Evolutionary conservation across 2,329 filamentous ascomycete genomes (phyloP).

Genomic region (Venturia aucupariae): DNA sequence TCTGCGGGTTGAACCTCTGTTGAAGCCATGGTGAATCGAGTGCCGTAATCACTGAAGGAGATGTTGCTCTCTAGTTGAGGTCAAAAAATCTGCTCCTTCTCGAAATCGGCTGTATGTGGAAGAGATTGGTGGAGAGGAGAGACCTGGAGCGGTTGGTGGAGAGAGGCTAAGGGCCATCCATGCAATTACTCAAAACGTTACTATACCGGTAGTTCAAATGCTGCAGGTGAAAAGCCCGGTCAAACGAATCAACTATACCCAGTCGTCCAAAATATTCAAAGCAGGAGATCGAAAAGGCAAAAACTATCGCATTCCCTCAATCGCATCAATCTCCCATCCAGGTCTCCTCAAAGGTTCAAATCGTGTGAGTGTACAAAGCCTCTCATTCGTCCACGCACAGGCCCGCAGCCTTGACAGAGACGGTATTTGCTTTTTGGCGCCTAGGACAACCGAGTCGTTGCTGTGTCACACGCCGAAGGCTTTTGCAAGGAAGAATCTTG

Average conservation of each 20-base stretch:
- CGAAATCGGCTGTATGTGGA: background rate
- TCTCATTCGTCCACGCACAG: background rate
- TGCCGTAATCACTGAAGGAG: background rate
- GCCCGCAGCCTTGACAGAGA: constrained; percentile 2
- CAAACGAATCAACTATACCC: background rate
- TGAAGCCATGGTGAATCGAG: background rate
- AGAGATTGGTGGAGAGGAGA: background rate
- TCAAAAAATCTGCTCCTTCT: background rate
- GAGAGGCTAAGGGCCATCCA: background rate
- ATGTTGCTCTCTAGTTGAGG: background rate
- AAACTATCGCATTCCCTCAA: background rate
- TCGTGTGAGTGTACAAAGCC: background rate
- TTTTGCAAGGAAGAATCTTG: constrained; percentile 1
- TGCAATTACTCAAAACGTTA: background rate
- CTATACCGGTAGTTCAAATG: background rate
- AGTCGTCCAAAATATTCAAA: background rate
- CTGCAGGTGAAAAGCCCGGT: background rate
- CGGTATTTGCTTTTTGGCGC: background rate
- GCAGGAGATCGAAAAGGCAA: background rate
- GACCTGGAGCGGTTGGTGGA: constrained; percentile 1
- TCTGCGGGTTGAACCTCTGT: constrained; percentile 26
- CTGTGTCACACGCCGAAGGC: background rate
- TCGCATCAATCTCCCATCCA: background rate
- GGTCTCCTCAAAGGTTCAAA: background rate
- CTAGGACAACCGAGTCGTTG: background rate